Percentiles rank a stretch among this genome's conserved stretches.
Conservation (phyloP, 352 stramenopile species). For the Globisporangium paddicum region DNA sequence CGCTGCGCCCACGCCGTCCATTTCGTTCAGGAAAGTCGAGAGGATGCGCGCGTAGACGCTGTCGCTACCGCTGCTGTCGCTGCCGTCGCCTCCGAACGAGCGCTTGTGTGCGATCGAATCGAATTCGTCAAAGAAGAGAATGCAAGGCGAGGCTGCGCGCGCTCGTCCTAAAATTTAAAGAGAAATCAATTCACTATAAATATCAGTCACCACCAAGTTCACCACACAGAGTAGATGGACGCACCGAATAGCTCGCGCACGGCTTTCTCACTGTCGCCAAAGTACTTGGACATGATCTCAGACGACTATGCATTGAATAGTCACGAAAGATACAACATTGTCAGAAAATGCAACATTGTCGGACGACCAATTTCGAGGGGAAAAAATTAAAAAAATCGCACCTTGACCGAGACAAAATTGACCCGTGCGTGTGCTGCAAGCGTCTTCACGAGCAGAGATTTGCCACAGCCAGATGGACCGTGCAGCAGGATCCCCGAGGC, state of each 20-base stretch:
- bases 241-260: slow-evolving; percentile 69
- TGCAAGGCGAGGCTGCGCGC: slow-evolving; percentile 59
- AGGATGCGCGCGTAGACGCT: slow-evolving; percentile 77
- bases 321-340: no score
- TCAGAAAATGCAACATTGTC: not conserved
- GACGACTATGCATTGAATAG: slow-evolving; percentile 45
- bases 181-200: no score
- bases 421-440: slow-evolving; percentile 54
- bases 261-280: slow-evolving; percentile 80
- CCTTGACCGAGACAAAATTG: slow-evolving; percentile 84
- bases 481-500: slow-evolving; percentile 75
- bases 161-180: slow-evolving; percentile 26
- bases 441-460: slow-evolving; percentile 70
- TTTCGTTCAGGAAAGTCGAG: slow-evolving; percentile 84
- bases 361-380: not conserved
- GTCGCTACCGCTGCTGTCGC: slow-evolving; percentile 29
- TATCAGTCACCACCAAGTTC: no score
- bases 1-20: slow-evolving; percentile 67
- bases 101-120: slow-evolving; percentile 79
- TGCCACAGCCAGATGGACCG: slow-evolving; percentile 76
- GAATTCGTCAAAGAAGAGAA: slow-evolving; percentile 87
- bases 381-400: slow-evolving; percentile 8
- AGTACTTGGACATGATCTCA: slow-evolving; percentile 84
- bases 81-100: slow-evolving; percentile 43
- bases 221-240: no score